Evolutionary conservation across 1,139 yeast species (phyloP).

Genomic region (Geotrichum bryndzae): DNA sequence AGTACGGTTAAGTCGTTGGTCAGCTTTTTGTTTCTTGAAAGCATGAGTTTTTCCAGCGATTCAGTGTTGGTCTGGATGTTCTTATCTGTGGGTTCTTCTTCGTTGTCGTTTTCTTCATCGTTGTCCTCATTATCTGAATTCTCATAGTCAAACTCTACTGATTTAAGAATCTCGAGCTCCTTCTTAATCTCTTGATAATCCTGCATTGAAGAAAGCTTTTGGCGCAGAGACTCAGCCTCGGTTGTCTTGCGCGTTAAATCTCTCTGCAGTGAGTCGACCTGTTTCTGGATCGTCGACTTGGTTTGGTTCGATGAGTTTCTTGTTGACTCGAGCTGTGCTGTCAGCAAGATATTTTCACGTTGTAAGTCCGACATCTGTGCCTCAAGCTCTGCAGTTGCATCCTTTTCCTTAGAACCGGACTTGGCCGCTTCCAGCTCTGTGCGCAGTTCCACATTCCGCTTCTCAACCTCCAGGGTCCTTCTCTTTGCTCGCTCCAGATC

Average conservation of each 20-base stretch:
- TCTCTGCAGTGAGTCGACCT: conserved; percentile 38
- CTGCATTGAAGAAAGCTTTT: conserved; percentile 62
- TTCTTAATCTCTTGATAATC: conserved; percentile 76
- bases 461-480: conserved; percentile 65
- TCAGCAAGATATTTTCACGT: conserved; percentile 51
- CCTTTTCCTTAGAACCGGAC: conserved; percentile 43
- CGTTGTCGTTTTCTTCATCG: conserved; percentile 33
- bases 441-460: conserved; percentile 68
- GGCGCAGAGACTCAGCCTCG: conserved; percentile 49
- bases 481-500: conserved; percentile 71
- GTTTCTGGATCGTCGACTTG: conserved; percentile 27
- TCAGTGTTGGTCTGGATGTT: conserved; percentile 34
- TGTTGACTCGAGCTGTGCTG: conserved; percentile 51
- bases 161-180: conserved; percentile 65
- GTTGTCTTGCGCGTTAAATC: conserved; percentile 46
- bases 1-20: conserved; percentile 54
- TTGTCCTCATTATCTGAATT: conserved; percentile 32
- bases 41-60: conserved; percentile 40
- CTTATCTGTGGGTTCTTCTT: conserved; percentile 26
- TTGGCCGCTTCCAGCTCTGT: conserved; percentile 53
- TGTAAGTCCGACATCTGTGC: conserved; percentile 32
- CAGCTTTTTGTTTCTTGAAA: conserved; percentile 55
- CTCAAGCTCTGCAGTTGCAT: conserved; percentile 40
- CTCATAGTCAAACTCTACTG: conserved; percentile 51
- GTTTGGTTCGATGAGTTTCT: conserved; percentile 22